Evolutionary conservation across 1,139 yeast species (phyloP), one percentile per base, ranked within the genome.

Genomic region (Kodamaea anthophila): DNA sequence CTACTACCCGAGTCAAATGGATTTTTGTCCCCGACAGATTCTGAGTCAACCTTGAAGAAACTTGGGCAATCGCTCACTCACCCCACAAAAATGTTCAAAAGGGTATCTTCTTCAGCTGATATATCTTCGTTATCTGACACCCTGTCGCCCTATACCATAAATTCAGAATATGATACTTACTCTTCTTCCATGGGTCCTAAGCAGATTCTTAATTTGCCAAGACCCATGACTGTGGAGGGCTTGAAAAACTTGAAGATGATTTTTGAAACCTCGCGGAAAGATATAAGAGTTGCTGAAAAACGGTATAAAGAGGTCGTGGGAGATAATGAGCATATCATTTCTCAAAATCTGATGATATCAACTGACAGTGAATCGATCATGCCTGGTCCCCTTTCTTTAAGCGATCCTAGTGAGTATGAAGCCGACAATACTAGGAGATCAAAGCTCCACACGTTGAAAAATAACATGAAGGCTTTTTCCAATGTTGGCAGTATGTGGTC

Each of bases 401-500:
- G 51, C 15, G 65, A 58, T 25, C 63, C 63, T 1, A 38, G 49
- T 1, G 60, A 53, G 18, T 43, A 46, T 20, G 33, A 34, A 5
- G 27, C 19, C 2, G 43, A 38, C 7, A 29, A 22, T 7, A 24
- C 24, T 15, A 38, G 38, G 28, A 25, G 31, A 10, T 35, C 36
- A 7, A 51, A 41, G 24, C 33, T 56, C n/a, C 40, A 39, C 19
- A 34, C 49, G 3, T 30, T 60, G 15, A 53, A 55, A 16, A 57
- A 52, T 31, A 51, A 56, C 26, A 47, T 59, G 26, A 42, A 57
- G 27, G 53, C 53, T 0, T 43, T 62, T 21, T 47, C 61, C 0
- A 49, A 44, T 32, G 71, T 77, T 20, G 53, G 72, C 1, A 72
- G 62, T 21, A 67, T 77, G 71, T 78, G 85, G 82, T 58, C 66